Percentiles rank a stretch among this genome's conserved stretches.
Conservation (phyloP, 1,284 basidiomycete species). For the Sanghuangporus sanghuang region DNA sequence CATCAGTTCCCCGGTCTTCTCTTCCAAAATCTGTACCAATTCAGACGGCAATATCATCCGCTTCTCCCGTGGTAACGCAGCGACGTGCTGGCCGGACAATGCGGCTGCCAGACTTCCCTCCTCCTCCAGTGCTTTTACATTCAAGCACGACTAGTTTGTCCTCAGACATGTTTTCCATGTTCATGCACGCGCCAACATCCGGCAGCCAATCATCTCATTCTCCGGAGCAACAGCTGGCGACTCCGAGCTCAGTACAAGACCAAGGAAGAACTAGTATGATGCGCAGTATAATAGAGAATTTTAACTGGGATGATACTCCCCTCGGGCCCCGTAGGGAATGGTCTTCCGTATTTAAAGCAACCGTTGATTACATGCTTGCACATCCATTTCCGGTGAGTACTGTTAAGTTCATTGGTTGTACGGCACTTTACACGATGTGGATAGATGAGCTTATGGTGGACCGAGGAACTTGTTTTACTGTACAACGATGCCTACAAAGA, state of each 20-base stretch:
- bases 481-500: conserved; percentile 20
- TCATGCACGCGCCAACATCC: neutral
- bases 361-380: conserved; percentile 15
- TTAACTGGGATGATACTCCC: conserved; percentile 17
- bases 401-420: neutral
- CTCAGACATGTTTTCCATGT: neutral
- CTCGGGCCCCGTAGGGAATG: conserved; percentile 17
- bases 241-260: neutral
- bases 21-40: neutral
- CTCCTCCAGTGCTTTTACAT: neutral
- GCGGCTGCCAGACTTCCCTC: conserved; percentile 16
- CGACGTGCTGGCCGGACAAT: conserved; percentile 4
- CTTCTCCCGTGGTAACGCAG: conserved; percentile 1
- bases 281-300: conserved; percentile 17
- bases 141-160: neutral
- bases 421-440: neutral
- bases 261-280: conserved; percentile 5
- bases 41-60: neutral
- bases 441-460: conserved; percentile 20
- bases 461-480: conserved; percentile 17
- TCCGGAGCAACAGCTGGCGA: conserved; percentile 5
- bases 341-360: conserved; percentile 6
- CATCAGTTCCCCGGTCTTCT: conserved; percentile 17
- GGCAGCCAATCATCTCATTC: conserved; percentile 7
- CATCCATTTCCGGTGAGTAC: conserved; percentile 18